Percentiles rank a stretch among this genome's conserved stretches.
phyloP scores from a whole-genome alignment of 306 rosid genomes.

The Castanospermum australe region DNA sequence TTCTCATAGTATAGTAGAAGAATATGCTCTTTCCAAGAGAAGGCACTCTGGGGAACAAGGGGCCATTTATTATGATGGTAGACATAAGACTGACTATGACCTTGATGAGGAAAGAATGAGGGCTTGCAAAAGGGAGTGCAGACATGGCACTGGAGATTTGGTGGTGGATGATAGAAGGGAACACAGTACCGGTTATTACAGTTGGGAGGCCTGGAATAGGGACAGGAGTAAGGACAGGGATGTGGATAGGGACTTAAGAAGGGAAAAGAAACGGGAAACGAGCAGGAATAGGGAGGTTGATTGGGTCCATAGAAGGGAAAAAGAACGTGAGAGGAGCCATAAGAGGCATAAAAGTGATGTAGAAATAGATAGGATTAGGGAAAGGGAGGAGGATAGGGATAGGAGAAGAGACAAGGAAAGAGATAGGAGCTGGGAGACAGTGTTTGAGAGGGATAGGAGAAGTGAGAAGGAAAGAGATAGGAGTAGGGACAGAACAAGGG shows the following conservation, averaged over 20 bases:
- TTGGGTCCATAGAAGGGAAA: constrained; percentile 30
- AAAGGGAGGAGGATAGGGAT: constrained; percentile 52
- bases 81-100: constrained; percentile 33
- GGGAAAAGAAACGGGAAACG: constrained; percentile 45
- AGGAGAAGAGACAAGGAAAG: constrained; percentile 60
- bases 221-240: constrained; percentile 48
- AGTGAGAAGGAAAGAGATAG: constrained; percentile 48
- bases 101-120: constrained; percentile 47
- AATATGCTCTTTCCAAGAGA: constrained; percentile 52
- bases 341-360: constrained; percentile 57
- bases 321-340: constrained; percentile 46
- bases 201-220: constrained; percentile 41
- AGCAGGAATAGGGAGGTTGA: constrained; percentile 52
- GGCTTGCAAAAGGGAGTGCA: constrained; percentile 25
- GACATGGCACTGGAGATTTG: constrained; percentile 31
- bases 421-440: constrained; percentile 52
- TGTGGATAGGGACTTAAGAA: constrained; percentile 41
- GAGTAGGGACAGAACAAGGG: constrained; percentile 52
- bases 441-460: constrained; percentile 43
- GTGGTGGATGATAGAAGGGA: constrained; percentile 55
- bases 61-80: constrained; percentile 27
- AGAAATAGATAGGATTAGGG: constrained; percentile 55
- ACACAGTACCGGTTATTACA: constrained; percentile 23
- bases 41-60: constrained; percentile 40
- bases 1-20: constrained; percentile 61